Conservation (phyloP, 345 rosid genomes). For the Boechera stricta region DNA sequence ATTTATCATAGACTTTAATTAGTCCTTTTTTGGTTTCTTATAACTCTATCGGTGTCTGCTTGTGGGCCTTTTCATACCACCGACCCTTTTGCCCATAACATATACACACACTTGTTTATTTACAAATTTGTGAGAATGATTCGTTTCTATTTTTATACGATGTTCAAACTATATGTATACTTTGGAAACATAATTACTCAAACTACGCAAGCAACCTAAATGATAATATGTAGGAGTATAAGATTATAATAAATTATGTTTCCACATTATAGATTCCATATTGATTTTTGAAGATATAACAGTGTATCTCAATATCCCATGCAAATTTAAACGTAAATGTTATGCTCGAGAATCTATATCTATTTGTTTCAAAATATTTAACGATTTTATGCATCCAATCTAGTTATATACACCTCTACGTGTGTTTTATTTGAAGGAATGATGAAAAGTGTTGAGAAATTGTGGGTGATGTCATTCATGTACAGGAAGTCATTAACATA, state of each 20-base stretch:
- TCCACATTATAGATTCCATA: not conserved
- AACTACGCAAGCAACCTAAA: not conserved
- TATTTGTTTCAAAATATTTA: slow-evolving; percentile 8
- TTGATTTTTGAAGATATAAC: not conserved
- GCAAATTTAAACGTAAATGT: slow-evolving; percentile 11
- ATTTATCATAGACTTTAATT: slow-evolving; percentile 45
- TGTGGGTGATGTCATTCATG: slow-evolving; percentile 36
- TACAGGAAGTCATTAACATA: slow-evolving; percentile 17
- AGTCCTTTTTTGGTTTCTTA: slow-evolving; percentile 59
- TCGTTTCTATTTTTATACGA: not conserved
- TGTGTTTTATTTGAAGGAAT: slow-evolving; percentile 6
- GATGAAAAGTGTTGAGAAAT: slow-evolving; percentile 10
- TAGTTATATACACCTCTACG: not conserved
- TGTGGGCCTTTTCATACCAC: slow-evolving; percentile 54
- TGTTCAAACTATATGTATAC: slow-evolving; percentile 1
- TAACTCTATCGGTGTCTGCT: slow-evolving; percentile 60
- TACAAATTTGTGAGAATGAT: not conserved
- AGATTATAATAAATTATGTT: not conserved
- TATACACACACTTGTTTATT: not conserved
- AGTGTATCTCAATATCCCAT: slow-evolving; percentile 17
- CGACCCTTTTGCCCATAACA: slow-evolving; percentile 39
- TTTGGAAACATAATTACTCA: not conserved
- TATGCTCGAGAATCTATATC: not conserved
- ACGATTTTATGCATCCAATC: not conserved
- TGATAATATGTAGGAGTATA: not conserved